phyloP scores from a whole-genome alignment of 352 stramenopile genomes.

The Globisporangium acanthophoron region DNA sequence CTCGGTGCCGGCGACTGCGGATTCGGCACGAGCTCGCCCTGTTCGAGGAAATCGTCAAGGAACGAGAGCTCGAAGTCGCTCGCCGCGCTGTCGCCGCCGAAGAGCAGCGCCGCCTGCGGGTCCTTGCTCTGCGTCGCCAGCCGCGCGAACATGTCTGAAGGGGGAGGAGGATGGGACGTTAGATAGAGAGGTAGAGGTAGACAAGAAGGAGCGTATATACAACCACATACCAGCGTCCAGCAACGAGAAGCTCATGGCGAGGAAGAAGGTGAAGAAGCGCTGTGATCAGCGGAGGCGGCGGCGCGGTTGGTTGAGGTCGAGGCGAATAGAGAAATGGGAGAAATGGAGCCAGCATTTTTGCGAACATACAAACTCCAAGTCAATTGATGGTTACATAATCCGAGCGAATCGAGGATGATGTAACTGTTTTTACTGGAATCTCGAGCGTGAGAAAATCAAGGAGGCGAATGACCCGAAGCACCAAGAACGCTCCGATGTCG shows the following conservation, averaged over 20 bases:
- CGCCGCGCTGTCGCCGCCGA: background rate
- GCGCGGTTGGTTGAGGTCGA: no score
- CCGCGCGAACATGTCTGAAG: background rate
- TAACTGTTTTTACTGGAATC: background rate
- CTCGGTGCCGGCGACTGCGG: conserved; percentile 11
- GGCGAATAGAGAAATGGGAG: background rate
- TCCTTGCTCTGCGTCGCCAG: background rate
- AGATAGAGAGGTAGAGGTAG: background rate
- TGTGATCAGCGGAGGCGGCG: no score
- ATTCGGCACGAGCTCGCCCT: conserved; percentile 24
- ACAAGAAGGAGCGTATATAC: no score
- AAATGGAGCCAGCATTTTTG: background rate
- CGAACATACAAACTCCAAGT: background rate
- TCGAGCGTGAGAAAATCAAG: background rate
- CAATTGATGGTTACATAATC: background rate
- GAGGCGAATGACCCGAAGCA: background rate
- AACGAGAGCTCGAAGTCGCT: conserved; percentile 36
- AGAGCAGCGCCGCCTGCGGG: background rate
- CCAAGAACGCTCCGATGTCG: no score
- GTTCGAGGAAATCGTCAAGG: conserved; percentile 42
- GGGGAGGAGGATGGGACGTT: background rate
- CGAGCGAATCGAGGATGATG: background rate
- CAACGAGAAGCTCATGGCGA: background rate
- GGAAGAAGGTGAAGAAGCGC: background rate
- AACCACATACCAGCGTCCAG: background rate